phyloP scores from a whole-genome alignment of 2,329 filamentous ascomycete species.

The Microsporum audouinii region DNA sequence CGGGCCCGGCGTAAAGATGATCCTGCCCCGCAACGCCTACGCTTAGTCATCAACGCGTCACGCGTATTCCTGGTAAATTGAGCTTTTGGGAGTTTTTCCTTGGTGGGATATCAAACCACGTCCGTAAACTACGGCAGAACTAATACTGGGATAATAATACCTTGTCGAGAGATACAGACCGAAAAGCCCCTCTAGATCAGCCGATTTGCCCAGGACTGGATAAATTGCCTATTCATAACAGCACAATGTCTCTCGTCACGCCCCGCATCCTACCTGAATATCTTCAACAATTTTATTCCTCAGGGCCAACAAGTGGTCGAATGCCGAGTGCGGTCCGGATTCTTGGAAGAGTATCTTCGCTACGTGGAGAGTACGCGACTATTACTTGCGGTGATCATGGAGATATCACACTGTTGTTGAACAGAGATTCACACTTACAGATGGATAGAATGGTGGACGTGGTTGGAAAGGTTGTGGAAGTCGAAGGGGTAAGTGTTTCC shows the following conservation, averaged over 20 bases:
- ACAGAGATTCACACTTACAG: constrained; percentile 42
- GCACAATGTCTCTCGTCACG: constrained; percentile 58
- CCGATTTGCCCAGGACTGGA: neutral
- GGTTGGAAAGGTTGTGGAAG: constrained; percentile 36
- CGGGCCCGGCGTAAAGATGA: neutral
- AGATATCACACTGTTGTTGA: constrained; percentile 60
- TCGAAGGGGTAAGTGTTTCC: constrained; percentile 24
- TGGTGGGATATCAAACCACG: neutral
- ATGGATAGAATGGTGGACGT: constrained; percentile 37
- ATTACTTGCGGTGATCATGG: constrained; percentile 63
- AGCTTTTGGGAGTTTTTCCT: neutral
- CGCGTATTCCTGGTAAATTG: neutral
- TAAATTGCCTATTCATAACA: neutral
- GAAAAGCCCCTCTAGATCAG: neutral
- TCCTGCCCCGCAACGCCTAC: neutral
- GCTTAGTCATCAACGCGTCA: neutral
- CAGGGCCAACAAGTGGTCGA: constrained; percentile 20
- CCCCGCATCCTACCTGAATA: constrained; percentile 74
- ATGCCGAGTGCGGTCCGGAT: constrained; percentile 62
- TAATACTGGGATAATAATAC: neutral
- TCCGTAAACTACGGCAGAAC: neutral
- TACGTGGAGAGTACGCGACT: constrained; percentile 68
- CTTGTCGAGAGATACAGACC: no score
- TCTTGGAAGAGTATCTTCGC: constrained; percentile 70
- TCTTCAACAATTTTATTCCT: constrained; percentile 62